phyloP scores from a whole-genome alignment of 768 basidiomycete species.

The Lyophyllum decastes region DNA sequence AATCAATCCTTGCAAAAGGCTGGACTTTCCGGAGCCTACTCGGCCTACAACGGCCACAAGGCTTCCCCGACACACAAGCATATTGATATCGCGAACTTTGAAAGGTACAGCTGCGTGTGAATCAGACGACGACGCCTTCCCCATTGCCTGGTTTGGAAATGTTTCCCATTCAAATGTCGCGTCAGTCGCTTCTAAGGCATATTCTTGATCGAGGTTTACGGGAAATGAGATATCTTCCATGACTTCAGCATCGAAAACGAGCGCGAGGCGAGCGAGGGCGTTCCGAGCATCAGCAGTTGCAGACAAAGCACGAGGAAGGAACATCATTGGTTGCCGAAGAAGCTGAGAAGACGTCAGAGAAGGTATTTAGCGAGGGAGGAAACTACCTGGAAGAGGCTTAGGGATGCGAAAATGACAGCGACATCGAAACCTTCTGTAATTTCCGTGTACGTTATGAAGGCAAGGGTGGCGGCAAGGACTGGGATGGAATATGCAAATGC shows the following conservation, averaged over 20 bases:
- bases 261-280: constrained; percentile 52
- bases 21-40: constrained; percentile 72
- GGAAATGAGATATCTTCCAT: constrained; percentile 39
- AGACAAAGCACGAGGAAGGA: constrained; percentile 61
- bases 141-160: constrained; percentile 8
- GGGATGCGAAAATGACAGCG: constrained; percentile 67
- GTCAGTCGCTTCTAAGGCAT: constrained; percentile 51
- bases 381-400: constrained; percentile 57
- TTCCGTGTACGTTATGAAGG: constrained; percentile 66
- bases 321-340: constrained; percentile 71
- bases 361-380: not conserved
- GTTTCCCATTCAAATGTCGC: constrained; percentile 69
- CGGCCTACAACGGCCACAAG: constrained; percentile 67
- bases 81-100: constrained; percentile 46
- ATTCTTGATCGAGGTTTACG: constrained; percentile 45
- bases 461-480: constrained; percentile 63
- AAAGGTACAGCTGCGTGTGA: constrained; percentile 37
- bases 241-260: constrained; percentile 58
- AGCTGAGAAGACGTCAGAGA: constrained; percentile 34
- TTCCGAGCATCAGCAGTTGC: constrained; percentile 65
- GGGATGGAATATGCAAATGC: constrained; percentile 62
- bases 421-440: constrained; percentile 57
- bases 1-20: constrained; percentile 60
- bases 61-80: constrained; percentile 57
- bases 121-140: constrained; percentile 11